Conservation (phyloP, 345 rosid genomes). For the Eucalyptus albens region DNA sequence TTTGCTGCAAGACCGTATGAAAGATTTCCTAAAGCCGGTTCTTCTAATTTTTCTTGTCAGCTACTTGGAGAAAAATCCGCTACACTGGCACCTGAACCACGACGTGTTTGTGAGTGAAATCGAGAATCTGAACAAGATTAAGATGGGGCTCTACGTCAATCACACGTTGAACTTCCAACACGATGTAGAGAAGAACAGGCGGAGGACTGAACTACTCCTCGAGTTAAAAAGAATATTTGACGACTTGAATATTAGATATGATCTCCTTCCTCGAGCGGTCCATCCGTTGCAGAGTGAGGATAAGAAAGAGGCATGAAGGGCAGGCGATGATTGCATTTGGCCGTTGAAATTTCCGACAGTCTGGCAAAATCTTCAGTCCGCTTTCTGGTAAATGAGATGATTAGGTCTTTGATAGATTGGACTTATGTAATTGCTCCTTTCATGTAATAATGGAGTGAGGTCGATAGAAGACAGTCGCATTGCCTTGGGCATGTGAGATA, state of each 20-base stretch:
- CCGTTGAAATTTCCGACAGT: not conserved
- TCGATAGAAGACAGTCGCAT: too few relatives aligned
- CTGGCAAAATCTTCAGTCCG: not conserved
- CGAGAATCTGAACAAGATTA: slow-evolving; percentile 36
- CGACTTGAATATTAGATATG: slow-evolving; percentile 32
- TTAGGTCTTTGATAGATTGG: not conserved
- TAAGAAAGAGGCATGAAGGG: not conserved
- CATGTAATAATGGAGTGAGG: not conserved
- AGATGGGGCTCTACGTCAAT: slow-evolving; percentile 15
- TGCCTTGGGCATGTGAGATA: too few relatives aligned
- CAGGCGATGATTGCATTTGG: not conserved
- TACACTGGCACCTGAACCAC: slow-evolving; percentile 29
- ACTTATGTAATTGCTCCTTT: not conserved
- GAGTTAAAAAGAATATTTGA: slow-evolving; percentile 40
- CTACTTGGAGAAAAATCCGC: slow-evolving; percentile 20
- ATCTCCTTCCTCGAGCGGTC: slow-evolving; percentile 34
- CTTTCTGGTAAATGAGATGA: not conserved
- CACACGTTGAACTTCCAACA: slow-evolving; percentile 58
- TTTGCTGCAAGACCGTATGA: too few relatives aligned
- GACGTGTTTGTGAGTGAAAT: slow-evolving; percentile 33
- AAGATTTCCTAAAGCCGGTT: too few relatives aligned
- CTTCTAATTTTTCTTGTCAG: slow-evolving; percentile 1
- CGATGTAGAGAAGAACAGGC: slow-evolving; percentile 28
- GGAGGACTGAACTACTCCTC: slow-evolving; percentile 33
- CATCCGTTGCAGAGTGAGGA: slow-evolving; percentile 3